phyloP scores from a whole-genome alignment of 495 filamentous ascomycete species.

The Penicillium salamii region DNA sequence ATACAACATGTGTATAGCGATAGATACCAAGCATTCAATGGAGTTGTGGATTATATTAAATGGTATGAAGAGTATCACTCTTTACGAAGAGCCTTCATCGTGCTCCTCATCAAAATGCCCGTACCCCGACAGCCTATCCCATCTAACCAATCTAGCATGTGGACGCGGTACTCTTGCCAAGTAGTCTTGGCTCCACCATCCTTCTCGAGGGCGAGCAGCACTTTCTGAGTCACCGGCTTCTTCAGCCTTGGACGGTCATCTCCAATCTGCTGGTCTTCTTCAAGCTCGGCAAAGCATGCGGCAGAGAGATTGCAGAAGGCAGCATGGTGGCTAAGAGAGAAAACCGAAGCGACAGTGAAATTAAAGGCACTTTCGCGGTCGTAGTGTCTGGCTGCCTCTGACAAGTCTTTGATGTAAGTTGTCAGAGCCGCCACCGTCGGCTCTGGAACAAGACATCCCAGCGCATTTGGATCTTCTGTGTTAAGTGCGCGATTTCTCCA shows the following conservation, averaged over 20 bases:
- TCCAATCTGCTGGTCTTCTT: constrained; percentile 57
- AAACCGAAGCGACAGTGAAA: constrained; percentile 53
- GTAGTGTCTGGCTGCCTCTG: constrained; percentile 30
- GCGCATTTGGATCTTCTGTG: constrained; percentile 62
- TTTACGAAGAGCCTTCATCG: constrained; percentile 68
- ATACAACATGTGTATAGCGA: constrained; percentile 21
- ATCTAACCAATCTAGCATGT: constrained; percentile 72
- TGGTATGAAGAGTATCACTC: constrained; percentile 18
- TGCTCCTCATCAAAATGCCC: constrained; percentile 73
- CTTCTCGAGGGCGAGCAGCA: constrained; percentile 57
- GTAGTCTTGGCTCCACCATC: constrained; percentile 67
- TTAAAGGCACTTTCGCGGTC: constrained; percentile 41
- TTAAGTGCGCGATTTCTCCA: constrained; percentile 79
- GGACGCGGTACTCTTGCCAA: constrained; percentile 73
- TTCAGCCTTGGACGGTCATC: constrained; percentile 55
- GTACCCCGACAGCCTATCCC: constrained; percentile 63
- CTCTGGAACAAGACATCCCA: constrained; percentile 64
- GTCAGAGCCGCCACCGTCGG: constrained; percentile 48
- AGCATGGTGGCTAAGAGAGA: constrained; percentile 68
- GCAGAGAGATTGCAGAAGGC: constrained; percentile 64
- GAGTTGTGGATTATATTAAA: constrained; percentile 7
- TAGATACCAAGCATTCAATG: constrained; percentile 17
- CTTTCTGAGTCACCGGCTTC: constrained; percentile 73
- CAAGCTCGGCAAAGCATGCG: constrained; percentile 57
- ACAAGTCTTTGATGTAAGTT: constrained; percentile 40